Conservation (phyloP, 2,329 filamentous ascomycete species). For the Aspergillus sp. region DNA sequence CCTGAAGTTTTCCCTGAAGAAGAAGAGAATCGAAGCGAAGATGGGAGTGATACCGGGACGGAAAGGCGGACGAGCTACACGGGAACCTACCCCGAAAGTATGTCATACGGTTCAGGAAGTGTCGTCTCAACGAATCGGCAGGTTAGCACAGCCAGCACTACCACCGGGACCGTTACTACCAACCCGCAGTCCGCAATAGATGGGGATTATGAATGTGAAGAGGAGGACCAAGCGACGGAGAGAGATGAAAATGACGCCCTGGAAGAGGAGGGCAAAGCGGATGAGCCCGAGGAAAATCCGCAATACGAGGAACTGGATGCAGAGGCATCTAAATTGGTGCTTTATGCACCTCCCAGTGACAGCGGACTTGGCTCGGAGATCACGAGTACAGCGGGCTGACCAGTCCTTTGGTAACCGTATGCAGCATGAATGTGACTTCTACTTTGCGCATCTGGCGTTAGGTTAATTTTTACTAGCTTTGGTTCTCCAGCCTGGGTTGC, state of each 20-base stretch:
- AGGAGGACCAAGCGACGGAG: slow-evolving; percentile 14
- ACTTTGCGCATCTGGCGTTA: slow-evolving; percentile 25
- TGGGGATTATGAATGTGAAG: slow-evolving; percentile 20
- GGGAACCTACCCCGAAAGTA: slow-evolving; percentile 43
- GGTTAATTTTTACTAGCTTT: background rate
- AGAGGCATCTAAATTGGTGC: slow-evolving; percentile 28
- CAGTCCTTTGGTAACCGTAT: slow-evolving; percentile 3
- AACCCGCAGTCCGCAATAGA: slow-evolving; percentile 25
- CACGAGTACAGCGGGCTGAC: slow-evolving; percentile 17
- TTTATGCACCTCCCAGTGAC: slow-evolving; percentile 29
- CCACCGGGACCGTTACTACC: slow-evolving; percentile 33
- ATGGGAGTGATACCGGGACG: slow-evolving; percentile 53
- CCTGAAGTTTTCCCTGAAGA: slow-evolving; percentile 58
- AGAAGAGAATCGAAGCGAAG: slow-evolving; percentile 53
- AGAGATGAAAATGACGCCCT: slow-evolving; percentile 7
- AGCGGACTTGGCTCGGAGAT: slow-evolving; percentile 33
- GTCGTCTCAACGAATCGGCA: slow-evolving; percentile 40
- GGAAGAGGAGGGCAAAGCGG: background rate
- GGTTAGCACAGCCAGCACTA: slow-evolving; percentile 42
- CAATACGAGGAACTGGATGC: slow-evolving; percentile 21
- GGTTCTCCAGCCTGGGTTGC: background rate
- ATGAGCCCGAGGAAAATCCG: slow-evolving; percentile 11
- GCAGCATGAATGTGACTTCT: background rate
- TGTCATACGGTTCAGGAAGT: slow-evolving; percentile 42
- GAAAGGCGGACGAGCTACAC: slow-evolving; percentile 47